Conservation (phyloP, 768 basidiomycete genomes). For the Auricularia sp. region DNA sequence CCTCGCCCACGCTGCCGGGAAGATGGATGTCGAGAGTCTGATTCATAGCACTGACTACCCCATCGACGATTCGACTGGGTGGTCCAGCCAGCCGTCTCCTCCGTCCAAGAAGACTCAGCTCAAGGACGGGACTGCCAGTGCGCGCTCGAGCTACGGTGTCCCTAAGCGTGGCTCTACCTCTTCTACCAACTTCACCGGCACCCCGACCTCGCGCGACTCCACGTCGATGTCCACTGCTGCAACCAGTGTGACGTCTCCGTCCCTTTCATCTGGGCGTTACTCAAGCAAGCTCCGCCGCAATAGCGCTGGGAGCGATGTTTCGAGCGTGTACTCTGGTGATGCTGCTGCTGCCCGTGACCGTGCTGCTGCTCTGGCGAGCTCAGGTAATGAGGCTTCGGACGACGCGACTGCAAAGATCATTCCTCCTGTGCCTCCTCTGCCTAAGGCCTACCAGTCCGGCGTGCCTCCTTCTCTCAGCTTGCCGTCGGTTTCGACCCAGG, state of each 20-base stretch:
- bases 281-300: slow-evolving; percentile 64
- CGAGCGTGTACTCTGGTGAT: slow-evolving; percentile 61
- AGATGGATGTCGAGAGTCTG: slow-evolving; percentile 37
- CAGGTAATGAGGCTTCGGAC: slow-evolving; percentile 23
- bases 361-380: slow-evolving; percentile 43
- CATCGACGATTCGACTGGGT: slow-evolving; percentile 3
- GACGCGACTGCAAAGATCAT: slow-evolving; percentile 60
- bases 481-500: slow-evolving; percentile 35
- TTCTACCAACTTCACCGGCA: slow-evolving; percentile 76
- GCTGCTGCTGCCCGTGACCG: slow-evolving; percentile 56
- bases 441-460: slow-evolving; percentile 73
- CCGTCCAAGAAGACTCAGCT: slow-evolving; percentile 6
- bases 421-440: slow-evolving; percentile 89
- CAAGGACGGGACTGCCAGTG: slow-evolving; percentile 15
- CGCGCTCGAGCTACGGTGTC: slow-evolving; percentile 59
- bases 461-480: slow-evolving; percentile 50
- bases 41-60: slow-evolving; percentile 9
- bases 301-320: slow-evolving; percentile 80
- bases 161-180: slow-evolving; percentile 83
- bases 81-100: slow-evolving; percentile 3
- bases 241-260: slow-evolving; percentile 55
- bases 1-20: slow-evolving; percentile 29
- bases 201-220: slow-evolving; percentile 75
- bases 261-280: slow-evolving; percentile 63
- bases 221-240: slow-evolving; percentile 61